Conservation (phyloP, 305 asterid genomes). For the Fraxinus albicans region DNA sequence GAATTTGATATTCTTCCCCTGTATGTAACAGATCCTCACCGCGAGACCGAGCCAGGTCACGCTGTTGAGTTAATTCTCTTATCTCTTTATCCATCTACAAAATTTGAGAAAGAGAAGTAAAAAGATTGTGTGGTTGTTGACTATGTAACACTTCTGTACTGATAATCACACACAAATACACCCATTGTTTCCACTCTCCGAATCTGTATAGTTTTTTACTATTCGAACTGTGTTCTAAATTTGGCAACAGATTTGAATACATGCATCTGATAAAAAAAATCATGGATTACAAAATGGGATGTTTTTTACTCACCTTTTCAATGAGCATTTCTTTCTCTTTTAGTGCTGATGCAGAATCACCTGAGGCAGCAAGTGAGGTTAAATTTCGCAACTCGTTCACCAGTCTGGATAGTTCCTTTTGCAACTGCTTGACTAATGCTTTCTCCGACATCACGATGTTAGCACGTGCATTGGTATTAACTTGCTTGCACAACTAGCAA, state of each 20-base stretch:
- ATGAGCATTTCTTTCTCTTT: constrained; percentile 76
- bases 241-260: too few species aligned
- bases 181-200: neutral
- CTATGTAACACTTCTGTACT: neutral
- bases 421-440: constrained; percentile 79
- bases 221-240: too few species aligned
- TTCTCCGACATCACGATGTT: constrained; percentile 88
- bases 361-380: constrained; percentile 38
- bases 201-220: too few species aligned
- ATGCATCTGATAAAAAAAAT: too few species aligned
- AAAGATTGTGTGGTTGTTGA: neutral
- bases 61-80: constrained; percentile 55
- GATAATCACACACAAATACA: neutral
- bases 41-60: constrained; percentile 70
- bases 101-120: constrained; percentile 6
- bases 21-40: constrained; percentile 43
- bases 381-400: constrained; percentile 64
- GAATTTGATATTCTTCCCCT: constrained; percentile 31
- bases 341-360: constrained; percentile 47
- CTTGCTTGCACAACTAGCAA: constrained; percentile 93
- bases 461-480: constrained; percentile 71
- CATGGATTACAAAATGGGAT: neutral
- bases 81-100: constrained; percentile 85
- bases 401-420: constrained; percentile 66
- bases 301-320: constrained; percentile 48